phyloP scores from a whole-genome alignment of 257 asterid species.

The Avicennia marina region DNA sequence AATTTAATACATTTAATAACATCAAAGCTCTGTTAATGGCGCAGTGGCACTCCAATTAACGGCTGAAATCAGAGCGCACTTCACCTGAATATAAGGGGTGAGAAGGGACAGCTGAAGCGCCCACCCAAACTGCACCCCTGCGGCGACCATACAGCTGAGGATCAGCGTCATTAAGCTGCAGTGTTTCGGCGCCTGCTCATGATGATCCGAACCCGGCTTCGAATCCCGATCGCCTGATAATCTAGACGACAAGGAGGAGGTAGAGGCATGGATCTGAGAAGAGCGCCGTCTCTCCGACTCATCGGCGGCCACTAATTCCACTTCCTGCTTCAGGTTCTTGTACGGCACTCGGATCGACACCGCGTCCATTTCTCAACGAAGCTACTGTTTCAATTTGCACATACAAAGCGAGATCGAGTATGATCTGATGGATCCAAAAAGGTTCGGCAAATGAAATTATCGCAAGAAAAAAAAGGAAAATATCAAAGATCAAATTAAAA shows the following conservation, averaged over 20 bases:
- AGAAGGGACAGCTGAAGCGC: slow-evolving; percentile 97
- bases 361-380: slow-evolving; percentile 49
- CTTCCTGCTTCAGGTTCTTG: slow-evolving; percentile 72
- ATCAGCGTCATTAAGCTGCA: slow-evolving; percentile 60
- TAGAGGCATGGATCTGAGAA: slow-evolving; percentile 39
- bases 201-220: slow-evolving; percentile 30
- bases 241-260: slow-evolving; percentile 30
- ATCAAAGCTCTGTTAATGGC: background rate
- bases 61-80: background rate
- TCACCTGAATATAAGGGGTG: slow-evolving; percentile 95
- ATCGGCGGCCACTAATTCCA: slow-evolving; percentile 63
- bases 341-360: slow-evolving; percentile 87
- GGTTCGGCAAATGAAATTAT: slow-evolving; percentile 13
- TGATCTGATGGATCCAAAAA: slow-evolving; percentile 20
- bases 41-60: background rate
- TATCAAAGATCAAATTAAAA: too few relatives aligned
- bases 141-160: slow-evolving; percentile 93
- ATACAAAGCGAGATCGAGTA: too few relatives aligned
- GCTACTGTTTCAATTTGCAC: too few relatives aligned
- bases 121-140: slow-evolving; percentile 99
- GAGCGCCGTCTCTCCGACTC: slow-evolving; percentile 44
- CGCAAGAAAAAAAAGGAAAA: too few relatives aligned
- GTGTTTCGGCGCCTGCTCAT: slow-evolving; percentile 32
- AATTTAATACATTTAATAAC: background rate
- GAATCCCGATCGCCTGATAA: slow-evolving; percentile 32